Evolutionary conservation across 257 asterid genomes (phyloP).

Genomic region (Parsonsia alboflavescens): DNA sequence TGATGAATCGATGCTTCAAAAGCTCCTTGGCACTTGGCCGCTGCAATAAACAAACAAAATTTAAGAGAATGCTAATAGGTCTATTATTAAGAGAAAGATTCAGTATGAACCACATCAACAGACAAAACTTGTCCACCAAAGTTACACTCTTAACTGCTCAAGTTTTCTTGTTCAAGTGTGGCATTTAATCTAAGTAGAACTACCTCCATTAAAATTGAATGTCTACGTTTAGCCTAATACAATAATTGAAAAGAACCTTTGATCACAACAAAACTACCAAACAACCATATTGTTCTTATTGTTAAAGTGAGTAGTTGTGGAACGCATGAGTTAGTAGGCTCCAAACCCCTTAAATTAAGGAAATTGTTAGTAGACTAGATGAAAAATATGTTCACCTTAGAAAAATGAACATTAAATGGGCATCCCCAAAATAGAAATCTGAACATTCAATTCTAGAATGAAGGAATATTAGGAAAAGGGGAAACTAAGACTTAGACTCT

Average conservation of each 20-base stretch:
- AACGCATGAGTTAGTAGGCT: neutral
- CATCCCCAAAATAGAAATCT: no score
- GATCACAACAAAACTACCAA: no score
- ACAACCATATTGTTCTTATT: no score
- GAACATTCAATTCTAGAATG: neutral
- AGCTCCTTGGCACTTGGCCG: conserved; percentile 97
- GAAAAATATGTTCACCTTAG: neutral
- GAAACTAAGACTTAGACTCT: neutral
- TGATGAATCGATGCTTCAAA: conserved; percentile 83
- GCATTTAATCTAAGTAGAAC: neutral
- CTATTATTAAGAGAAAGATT: conserved; percentile 1
- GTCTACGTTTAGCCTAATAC: no score
- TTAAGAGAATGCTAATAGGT: neutral
- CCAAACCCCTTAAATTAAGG: no score
- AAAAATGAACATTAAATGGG: no score
- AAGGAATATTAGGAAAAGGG: neutral
- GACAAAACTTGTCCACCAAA: neutral
- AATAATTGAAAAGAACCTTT: no score
- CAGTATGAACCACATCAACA: neutral
- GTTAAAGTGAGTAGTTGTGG: neutral
- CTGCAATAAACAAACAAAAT: conserved; percentile 29
- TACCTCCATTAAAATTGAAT: neutral
- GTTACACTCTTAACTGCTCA: neutral
- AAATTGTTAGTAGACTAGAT: no score
- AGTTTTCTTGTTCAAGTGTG: neutral